Base-by-base conservation (phyloP, 169 alveolate genomes). In the Miamiensis avidus region DNA sequence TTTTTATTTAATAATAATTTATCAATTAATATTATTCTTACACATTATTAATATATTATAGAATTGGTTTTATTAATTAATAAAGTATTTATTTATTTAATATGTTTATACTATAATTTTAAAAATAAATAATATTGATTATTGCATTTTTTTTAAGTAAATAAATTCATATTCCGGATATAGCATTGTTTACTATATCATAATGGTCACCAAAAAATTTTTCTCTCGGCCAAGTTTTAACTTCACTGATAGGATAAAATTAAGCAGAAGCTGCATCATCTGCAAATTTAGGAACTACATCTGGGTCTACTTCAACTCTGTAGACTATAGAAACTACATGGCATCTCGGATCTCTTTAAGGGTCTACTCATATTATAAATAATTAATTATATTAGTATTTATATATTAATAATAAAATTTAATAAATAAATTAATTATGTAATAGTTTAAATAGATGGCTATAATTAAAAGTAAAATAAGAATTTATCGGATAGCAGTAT, bases 201-300 rank as follows among this genome's bases (percentile, higher is more conserved):
- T 84, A 85, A 88, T 95, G 98, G 81, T 95, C 98, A 83, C 93
- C 93, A 30, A 96, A 93, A 76, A 93, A 90, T 30, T 82, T 82
- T 11, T 83, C 88, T 34, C 81, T 75, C 0, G 82, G 87, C 11
- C 77, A 65, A 34, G 90, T 84, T 69, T 88, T 78, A 6, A 95
- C 78, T 72, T 91, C 93, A 34, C 90, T 87, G 32, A 95, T 75
- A 65, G 84, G 82, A 81, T 93, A 88, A 85, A 92, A 95, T 77
- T 91, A 76, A 74, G 97, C 97, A 31, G 96, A 93, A 34, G 92
- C 92, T 11, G 97, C 97, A 90, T 96, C 98, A 91, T 96, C 98
- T 1, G 92, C 97, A 31, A 97, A 97, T 79, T 82, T 88, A n/a
- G 94, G 93, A 81, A 90, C 85, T 1, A 94, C 91, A 74, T 95